A percentile compares a stretch with the other conserved stretches of the same genome.
These are phyloP conservation scores for Populus hybrid DNA, from an alignment of 441 rosid genomes.

Conservation along the genomic window DNA sequence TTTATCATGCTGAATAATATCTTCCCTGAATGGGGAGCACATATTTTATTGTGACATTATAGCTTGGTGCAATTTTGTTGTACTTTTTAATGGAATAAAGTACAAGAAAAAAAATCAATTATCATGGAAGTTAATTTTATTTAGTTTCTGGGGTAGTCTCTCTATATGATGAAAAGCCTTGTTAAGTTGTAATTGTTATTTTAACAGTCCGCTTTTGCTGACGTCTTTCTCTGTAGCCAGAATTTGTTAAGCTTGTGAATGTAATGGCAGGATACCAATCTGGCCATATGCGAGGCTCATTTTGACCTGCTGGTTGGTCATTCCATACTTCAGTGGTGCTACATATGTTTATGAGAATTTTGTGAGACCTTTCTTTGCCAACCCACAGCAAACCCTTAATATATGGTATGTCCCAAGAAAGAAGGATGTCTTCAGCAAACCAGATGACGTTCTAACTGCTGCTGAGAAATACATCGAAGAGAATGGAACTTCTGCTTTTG, in stretches of 20 bases:
- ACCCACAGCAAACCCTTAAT: conserved; percentile 62
- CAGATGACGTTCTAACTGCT: conserved; percentile 74
- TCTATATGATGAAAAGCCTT: background rate
- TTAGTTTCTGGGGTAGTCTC: background rate
- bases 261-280: conserved; percentile 65
- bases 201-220: background rate
- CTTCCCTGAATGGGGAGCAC: background rate
- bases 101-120: background rate
- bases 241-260: background rate
- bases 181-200: background rate
- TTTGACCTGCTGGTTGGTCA: conserved; percentile 90
- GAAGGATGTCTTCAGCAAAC: conserved; percentile 49
- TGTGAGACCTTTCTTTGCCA: conserved; percentile 70
- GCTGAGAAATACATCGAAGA: conserved; percentile 77
- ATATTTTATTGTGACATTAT: background rate
- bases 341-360: conserved; percentile 87
- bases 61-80: background rate
- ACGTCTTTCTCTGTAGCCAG: background rate
- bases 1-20: background rate
- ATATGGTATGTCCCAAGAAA: conserved; percentile 85
- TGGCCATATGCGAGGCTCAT: conserved; percentile 80
- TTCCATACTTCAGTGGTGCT: conserved; percentile 95
- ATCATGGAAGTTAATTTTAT: background rate
- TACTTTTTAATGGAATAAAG: background rate
- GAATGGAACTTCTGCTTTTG: conserved; percentile 79